Conservation (phyloP, 805 yeast genomes). For the Ogataea nitratoaversa region DNA sequence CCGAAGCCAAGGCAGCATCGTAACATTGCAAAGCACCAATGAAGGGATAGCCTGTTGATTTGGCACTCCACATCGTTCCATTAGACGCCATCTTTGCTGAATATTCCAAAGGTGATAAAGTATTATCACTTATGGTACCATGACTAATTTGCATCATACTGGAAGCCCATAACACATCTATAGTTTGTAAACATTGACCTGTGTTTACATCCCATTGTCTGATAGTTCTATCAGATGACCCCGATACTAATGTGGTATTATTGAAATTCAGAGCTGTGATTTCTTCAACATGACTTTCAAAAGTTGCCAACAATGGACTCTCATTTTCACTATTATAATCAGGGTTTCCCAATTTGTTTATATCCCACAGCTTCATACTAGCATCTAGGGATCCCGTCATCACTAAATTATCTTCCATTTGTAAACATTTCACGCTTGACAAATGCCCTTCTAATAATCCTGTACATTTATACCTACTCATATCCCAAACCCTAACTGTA, state of each 20-base stretch:
- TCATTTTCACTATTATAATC: constrained; percentile 14
- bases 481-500: constrained; percentile 80
- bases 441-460: constrained; percentile 58
- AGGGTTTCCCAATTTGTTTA: constrained; percentile 24
- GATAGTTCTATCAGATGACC: constrained; percentile 67
- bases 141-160: constrained; percentile 26
- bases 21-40: constrained; percentile 67
- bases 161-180: constrained; percentile 63
- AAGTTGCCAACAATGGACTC: constrained; percentile 40
- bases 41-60: constrained; percentile 33
- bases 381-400: constrained; percentile 64
- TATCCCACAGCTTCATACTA: constrained; percentile 58
- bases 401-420: constrained; percentile 46
- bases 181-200: constrained; percentile 65
- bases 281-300: constrained; percentile 64
- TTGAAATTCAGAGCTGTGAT: constrained; percentile 59
- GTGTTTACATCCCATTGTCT: constrained; percentile 71
- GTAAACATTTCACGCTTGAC: constrained; percentile 56
- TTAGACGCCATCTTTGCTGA: no score
- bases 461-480: constrained; percentile 47
- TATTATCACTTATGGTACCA: background rate
- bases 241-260: constrained; percentile 54
- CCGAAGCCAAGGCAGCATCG: constrained; percentile 76
- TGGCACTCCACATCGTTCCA: constrained; percentile 6
- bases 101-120: background rate